Evolutionary conservation across 108 stramenopile genomes (phyloP), one percentile per base, ranked within the genome.

Genomic region (Chaetoceros muelleri): DNA sequence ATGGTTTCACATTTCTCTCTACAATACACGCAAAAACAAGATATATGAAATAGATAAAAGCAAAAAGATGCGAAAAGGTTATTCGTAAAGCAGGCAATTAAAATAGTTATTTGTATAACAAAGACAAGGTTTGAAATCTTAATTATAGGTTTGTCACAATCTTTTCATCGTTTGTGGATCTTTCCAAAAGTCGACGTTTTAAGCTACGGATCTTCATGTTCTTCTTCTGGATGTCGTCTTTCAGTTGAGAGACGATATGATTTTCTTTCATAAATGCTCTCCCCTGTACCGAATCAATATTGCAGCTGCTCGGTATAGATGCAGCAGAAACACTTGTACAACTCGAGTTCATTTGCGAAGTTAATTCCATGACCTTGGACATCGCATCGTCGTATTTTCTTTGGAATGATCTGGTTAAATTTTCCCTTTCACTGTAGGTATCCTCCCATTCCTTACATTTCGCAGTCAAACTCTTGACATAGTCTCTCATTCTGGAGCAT

Each of bases 401-500:
- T 13, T 40, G 34, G 34, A 40, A 40, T 40, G 34, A 10, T 13
- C 5, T 10, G 34, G 5, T 52, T 1, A 67, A 48, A 27, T 50
- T 54, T 5, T 53, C 44, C 30, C 71, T 69, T 26, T 59, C 48
- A n/a, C 71, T 67, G 52, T 62, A 71, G 45, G 66, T 65, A 29
- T 30, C 54, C 46, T 71, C 70, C 78, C 78, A 79, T 46, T 74
- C 69, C 16, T 74, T 70, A 28, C 70, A 74, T 48, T 79, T 79
- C 24, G 28, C 22, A 5, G 69, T 69, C n/a, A 74, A 55, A 46
- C 74, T 74, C 23, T 59, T 46, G 26, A 74, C 61, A 48, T 79
- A 74, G n/a, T 79, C 70, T 2, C 73, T 61, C 10, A 79, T 27
- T 28, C 64, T 40, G 10, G 25, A 21, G 56, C 57, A 44, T 50